Percentiles rank a stretch among this genome's conserved stretches.
These are phyloP conservation scores for Epichloe aotearoae DNA, from an alignment of 2,329 filamentous ascomycete genomes.

Conservation along the genomic window DNA sequence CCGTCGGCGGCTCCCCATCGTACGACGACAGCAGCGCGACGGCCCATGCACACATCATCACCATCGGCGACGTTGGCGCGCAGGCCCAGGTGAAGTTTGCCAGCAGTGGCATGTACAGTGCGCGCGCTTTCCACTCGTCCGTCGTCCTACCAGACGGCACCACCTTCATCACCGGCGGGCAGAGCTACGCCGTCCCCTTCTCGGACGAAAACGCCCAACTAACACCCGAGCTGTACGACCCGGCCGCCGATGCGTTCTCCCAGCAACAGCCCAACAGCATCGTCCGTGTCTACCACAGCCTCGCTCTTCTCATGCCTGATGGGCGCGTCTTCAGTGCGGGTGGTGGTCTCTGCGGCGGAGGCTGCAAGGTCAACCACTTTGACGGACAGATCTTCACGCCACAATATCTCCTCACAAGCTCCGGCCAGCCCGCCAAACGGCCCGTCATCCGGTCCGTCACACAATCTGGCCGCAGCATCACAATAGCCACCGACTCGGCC, in stretches of 20 bases:
- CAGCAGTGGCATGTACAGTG: slow-evolving; percentile 18
- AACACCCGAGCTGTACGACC: slow-evolving; percentile 33
- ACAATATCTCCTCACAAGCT: slow-evolving; percentile 36
- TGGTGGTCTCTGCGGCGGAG: slow-evolving; percentile 38
- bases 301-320: slow-evolving; percentile 35
- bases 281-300: slow-evolving; percentile 35
- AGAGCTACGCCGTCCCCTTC: slow-evolving; percentile 28
- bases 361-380: slow-evolving; percentile 33
- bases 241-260: slow-evolving; percentile 25
- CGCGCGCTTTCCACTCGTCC: slow-evolving; percentile 30
- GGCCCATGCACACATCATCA: slow-evolving; percentile 28
- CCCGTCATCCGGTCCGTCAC: slow-evolving; percentile 23
- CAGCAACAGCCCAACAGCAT: slow-evolving; percentile 24
- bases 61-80: background rate
- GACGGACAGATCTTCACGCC: slow-evolving; percentile 43
- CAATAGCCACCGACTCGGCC: slow-evolving; percentile 10
- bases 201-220: slow-evolving; percentile 28
- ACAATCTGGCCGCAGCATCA: slow-evolving; percentile 12
- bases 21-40: slow-evolving; percentile 31
- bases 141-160: slow-evolving; percentile 36
- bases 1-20: slow-evolving; percentile 32
- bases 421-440: slow-evolving; percentile 25
- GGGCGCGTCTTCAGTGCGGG: slow-evolving; percentile 36
- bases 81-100: slow-evolving; percentile 10
- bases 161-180: slow-evolving; percentile 34